Evolutionary conservation across 139 green algal genomes (phyloP).

Genomic region (Deuterostichococcus epilithicus): DNA sequence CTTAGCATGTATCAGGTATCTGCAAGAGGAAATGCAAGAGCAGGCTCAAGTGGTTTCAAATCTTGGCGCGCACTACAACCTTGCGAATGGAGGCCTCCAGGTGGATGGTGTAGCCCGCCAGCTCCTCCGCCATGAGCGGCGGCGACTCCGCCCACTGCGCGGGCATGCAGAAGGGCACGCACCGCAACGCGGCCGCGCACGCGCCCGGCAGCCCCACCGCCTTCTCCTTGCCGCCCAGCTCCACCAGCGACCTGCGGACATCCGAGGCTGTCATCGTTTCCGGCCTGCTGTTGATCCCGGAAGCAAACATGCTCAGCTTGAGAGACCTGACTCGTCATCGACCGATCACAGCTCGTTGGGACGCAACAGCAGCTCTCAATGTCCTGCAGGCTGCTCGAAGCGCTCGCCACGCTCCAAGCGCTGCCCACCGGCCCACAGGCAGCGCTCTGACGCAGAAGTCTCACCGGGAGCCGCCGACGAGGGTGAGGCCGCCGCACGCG

Average conservation of each 20-base stretch:
- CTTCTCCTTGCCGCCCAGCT: slow-evolving; percentile 21
- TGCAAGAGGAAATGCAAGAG: too few species aligned
- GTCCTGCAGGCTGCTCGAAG: too few species aligned
- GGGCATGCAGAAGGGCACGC: slow-evolving; percentile 53
- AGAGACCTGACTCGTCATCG: too few species aligned
- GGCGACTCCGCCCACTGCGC: slow-evolving; percentile 42
- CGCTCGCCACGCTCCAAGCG: too few species aligned
- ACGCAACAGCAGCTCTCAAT: too few species aligned
- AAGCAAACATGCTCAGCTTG: too few species aligned
- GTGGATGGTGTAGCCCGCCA: slow-evolving; percentile 55
- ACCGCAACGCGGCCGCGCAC: slow-evolving; percentile 51
- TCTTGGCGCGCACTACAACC: neutral
- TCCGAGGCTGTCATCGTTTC: too few species aligned
- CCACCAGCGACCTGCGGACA: slow-evolving; percentile 11
- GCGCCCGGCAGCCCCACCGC: slow-evolving; percentile 37
- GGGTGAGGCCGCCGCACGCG: slow-evolving; percentile 30
- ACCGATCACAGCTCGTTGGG: too few species aligned
- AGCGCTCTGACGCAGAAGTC: neutral
- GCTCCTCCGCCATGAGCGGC: slow-evolving; percentile 36
- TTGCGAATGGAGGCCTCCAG: slow-evolving; percentile 15
- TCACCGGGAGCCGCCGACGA: neutral
- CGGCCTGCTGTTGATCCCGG: too few species aligned
- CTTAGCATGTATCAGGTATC: too few species aligned
- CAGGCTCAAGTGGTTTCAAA: neutral
- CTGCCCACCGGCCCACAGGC: too few species aligned